Conservation (phyloP, 495 filamentous ascomycete species). For the Hypoxylon fuscum region DNA sequence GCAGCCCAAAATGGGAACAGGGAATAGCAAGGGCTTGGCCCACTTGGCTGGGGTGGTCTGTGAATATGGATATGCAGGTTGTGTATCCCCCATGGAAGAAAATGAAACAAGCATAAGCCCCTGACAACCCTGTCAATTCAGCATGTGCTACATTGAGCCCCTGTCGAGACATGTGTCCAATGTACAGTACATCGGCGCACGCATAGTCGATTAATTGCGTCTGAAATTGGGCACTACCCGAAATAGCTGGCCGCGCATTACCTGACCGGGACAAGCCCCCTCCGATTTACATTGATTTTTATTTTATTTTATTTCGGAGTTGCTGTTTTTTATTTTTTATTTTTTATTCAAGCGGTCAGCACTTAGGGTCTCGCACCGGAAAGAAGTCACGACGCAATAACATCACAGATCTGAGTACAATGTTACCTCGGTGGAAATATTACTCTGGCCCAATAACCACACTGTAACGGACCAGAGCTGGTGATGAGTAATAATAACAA, state of each 20-base stretch:
- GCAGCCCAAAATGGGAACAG: slow-evolving; percentile 39
- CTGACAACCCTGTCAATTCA: slow-evolving; percentile 38
- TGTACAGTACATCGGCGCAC: slow-evolving; percentile 37
- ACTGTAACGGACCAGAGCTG: background rate
- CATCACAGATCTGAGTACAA: background rate
- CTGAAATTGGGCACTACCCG: slow-evolving; percentile 39
- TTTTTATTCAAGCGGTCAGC: slow-evolving; percentile 11
- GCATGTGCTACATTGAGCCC: slow-evolving; percentile 40
- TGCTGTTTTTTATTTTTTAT: slow-evolving; percentile 13
- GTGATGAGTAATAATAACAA: slow-evolving; percentile 26
- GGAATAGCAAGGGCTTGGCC: slow-evolving; percentile 27
- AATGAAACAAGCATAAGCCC: slow-evolving; percentile 44
- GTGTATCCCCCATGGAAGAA: slow-evolving; percentile 39
- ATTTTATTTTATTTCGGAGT: slow-evolving; percentile 9
- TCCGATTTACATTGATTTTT: slow-evolving; percentile 11
- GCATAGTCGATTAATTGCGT: slow-evolving; percentile 40
- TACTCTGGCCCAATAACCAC: background rate
- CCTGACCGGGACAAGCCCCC: slow-evolving; percentile 33
- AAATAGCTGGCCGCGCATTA: slow-evolving; percentile 36
- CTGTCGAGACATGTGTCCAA: slow-evolving; percentile 28
- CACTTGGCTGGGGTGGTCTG: slow-evolving; percentile 20
- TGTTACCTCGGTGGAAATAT: background rate
- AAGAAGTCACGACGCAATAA: background rate
- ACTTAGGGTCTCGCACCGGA: no score
- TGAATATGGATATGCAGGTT: slow-evolving; percentile 22